Conservation (phyloP, 148 eudicot genomes). For the Nyssa sinensis region DNA sequence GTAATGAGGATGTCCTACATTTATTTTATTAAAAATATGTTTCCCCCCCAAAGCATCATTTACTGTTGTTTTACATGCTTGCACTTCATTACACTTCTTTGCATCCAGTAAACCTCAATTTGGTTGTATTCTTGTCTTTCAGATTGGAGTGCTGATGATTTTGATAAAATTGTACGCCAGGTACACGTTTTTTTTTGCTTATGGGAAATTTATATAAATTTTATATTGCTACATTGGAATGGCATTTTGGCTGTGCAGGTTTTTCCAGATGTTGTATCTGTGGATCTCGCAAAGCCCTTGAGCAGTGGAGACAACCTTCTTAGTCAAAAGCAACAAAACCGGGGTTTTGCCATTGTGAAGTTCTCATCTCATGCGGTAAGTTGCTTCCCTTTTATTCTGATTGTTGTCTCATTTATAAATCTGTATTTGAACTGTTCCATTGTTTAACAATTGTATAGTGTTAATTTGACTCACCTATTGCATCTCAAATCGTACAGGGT, state of each 20-base stretch:
- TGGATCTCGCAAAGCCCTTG: conserved; percentile 49
- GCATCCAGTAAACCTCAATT: not conserved
- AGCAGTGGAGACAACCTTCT: conserved; percentile 28
- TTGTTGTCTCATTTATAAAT: conserved; percentile 1
- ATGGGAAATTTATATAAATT: not conserved
- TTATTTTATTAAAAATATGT: not conserved
- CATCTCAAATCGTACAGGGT: conserved; percentile 73
- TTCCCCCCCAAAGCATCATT: not conserved
- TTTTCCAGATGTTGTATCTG: conserved; percentile 60
- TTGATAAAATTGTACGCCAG: conserved; percentile 53
- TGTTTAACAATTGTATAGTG: conserved; percentile 5
- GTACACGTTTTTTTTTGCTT: conserved; percentile 30
- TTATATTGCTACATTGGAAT: not conserved
- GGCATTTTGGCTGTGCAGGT: conserved; percentile 33
- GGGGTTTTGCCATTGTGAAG: conserved; percentile 73
- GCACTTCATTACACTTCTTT: conserved; percentile 1
- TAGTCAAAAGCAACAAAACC: conserved; percentile 51
- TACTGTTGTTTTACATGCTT: not conserved
- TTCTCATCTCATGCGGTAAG: conserved; percentile 75
- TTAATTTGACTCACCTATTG: conserved; percentile 43
- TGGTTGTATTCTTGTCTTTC: conserved; percentile 11
- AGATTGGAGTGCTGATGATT: conserved; percentile 68
- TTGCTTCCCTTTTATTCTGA: conserved; percentile 9
- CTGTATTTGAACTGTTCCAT: conserved; percentile 1
- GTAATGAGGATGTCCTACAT: no score